These are phyloP conservation scores for Melocanna baccifera DNA, from an alignment of 176 grass and related monocot genomes.

Conservation along the genomic window DNA sequence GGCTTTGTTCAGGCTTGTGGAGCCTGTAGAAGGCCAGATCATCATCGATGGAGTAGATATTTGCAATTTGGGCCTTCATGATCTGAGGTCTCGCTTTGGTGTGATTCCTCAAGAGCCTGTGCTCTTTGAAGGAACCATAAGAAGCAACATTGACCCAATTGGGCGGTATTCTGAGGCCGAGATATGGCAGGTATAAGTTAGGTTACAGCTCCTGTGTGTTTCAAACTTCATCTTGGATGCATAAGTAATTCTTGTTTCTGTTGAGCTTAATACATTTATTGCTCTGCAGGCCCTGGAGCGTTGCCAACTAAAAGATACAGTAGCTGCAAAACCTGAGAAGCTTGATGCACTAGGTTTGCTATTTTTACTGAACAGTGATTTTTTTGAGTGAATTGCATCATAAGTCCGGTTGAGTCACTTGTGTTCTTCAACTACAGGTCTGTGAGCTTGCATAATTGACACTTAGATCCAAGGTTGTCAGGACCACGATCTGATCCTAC, in stretches of 20 bases:
- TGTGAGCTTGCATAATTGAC: neutral
- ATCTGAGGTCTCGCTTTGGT: constrained; percentile 84
- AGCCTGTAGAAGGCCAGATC: constrained; percentile 71
- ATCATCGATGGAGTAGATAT: constrained; percentile 74
- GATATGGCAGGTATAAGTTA: constrained; percentile 80
- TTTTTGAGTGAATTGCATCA: neutral
- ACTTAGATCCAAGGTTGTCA: neutral
- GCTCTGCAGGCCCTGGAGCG: constrained; percentile 64
- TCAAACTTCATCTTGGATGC: neutral
- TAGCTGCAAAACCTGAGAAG: constrained; percentile 77
- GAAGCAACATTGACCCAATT: constrained; percentile 93
- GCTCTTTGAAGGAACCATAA: constrained; percentile 86
- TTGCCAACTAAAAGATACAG: constrained; percentile 78
- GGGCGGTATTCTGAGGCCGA: constrained; percentile 77
- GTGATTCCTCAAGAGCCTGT: constrained; percentile 97
- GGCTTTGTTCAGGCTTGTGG: constrained; percentile 83
- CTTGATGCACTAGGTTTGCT: constrained; percentile 82
- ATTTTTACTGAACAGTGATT: neutral
- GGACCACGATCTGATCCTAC: neutral
- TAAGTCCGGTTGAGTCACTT: constrained; percentile 13
- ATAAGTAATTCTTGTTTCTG: neutral
- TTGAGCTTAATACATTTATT: neutral
- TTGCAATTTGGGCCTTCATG: constrained; percentile 78
- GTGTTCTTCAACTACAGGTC: neutral
- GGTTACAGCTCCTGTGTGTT: constrained; percentile 12